Percentiles rank a stretch among this genome's conserved stretches.
These are phyloP conservation scores for Avicennia marina DNA, from an alignment of 257 asterid species.

Conservation along the genomic window DNA sequence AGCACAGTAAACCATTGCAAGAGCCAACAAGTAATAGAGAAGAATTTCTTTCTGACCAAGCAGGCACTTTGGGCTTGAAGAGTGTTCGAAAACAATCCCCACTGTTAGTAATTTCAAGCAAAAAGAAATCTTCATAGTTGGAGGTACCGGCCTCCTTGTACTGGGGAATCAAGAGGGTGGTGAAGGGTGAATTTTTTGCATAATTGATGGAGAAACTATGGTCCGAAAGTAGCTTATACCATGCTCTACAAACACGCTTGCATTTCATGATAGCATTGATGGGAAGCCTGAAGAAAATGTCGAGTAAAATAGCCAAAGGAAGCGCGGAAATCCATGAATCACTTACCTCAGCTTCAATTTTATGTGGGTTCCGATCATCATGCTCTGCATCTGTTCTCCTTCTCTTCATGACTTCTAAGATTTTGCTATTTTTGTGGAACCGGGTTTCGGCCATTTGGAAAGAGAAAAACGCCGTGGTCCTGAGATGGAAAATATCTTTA, in stretches of 20 bases:
- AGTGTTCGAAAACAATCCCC: background rate
- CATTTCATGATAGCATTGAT: background rate
- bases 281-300: background rate
- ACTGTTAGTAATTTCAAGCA: background rate
- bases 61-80: background rate
- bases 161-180: background rate
- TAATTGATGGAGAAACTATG: background rate
- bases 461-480: no score
- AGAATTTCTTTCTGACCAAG: background rate
- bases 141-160: no score
- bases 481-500: no score
- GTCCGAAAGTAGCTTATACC: conserved; percentile 1
- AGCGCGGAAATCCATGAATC: background rate
- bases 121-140: no score
- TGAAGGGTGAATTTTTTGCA: background rate
- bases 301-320: background rate
- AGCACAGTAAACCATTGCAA: conserved; percentile 1
- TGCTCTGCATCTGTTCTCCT: no score
- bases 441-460: no score
- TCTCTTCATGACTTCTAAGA: background rate
- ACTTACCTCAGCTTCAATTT: background rate
- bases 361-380: no score
- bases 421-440: no score
- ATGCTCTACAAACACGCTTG: background rate
- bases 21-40: background rate